Evolutionary conservation across 768 basidiomycete genomes (phyloP).

Genomic region (Amanita rubescens): DNA sequence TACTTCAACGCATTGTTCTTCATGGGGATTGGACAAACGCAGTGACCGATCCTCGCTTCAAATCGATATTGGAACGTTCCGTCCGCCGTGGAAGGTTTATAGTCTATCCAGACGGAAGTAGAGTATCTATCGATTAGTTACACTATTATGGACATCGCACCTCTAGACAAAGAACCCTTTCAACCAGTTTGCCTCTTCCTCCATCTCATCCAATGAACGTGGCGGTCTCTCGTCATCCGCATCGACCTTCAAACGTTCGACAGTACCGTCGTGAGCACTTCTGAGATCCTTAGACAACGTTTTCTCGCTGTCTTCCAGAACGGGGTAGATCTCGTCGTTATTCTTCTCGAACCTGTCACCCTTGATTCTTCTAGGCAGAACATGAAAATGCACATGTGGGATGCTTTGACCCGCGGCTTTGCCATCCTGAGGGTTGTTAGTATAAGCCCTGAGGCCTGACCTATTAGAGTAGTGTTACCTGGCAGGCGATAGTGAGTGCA

Average conservation of each 20-base stretch:
- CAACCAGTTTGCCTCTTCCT: conserved; percentile 68
- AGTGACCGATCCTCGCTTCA: conserved; percentile 30
- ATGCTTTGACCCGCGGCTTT: conserved; percentile 71
- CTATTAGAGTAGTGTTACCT: conserved; percentile 38
- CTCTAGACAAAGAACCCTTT: conserved; percentile 41
- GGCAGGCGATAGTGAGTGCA: conserved; percentile 81
- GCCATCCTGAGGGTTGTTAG: conserved; percentile 56
- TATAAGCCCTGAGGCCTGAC: not conserved
- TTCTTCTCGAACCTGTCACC: conserved; percentile 58
- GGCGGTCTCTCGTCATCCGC: conserved; percentile 63
- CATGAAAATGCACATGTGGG: conserved; percentile 96
- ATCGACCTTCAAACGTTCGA: conserved; percentile 47
- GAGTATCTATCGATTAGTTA: not conserved
- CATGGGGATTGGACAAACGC: conserved; percentile 48
- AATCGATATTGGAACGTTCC: conserved; percentile 1
- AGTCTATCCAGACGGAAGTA: not conserved
- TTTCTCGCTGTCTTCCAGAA: conserved; percentile 59
- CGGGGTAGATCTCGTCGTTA: conserved; percentile 77
- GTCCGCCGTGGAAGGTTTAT: not conserved
- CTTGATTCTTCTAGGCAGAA: conserved; percentile 71
- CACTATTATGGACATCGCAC: not conserved
- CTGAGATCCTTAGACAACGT: conserved; percentile 35
- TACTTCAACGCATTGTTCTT: conserved; percentile 37
- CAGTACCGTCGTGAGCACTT: conserved; percentile 15
- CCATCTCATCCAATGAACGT: conserved; percentile 69